Evolutionary conservation across 2,329 filamentous ascomycete genomes (phyloP).

Genomic region (Fusarium secorum): DNA sequence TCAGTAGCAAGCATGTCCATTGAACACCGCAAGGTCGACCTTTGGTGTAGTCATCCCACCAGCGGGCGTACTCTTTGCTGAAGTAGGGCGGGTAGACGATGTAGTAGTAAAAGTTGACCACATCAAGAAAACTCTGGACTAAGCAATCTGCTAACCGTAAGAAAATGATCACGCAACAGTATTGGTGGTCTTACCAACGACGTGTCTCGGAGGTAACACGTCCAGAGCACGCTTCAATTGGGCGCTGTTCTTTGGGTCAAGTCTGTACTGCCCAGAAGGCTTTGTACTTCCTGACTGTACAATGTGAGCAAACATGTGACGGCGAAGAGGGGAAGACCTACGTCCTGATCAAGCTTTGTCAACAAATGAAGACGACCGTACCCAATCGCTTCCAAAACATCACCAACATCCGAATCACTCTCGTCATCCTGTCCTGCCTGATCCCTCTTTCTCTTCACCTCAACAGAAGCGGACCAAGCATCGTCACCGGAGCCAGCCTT

Average conservation of each 20-base stretch:
- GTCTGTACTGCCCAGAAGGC: slow-evolving; percentile 8
- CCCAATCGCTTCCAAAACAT: slow-evolving; percentile 20
- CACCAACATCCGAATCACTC: slow-evolving; percentile 17
- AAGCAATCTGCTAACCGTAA: slow-evolving; percentile 3
- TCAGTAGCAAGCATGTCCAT: slow-evolving; percentile 19
- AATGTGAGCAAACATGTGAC: not conserved
- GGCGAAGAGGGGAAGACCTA: not conserved
- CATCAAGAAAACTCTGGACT: slow-evolving; percentile 15
- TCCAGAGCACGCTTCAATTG: slow-evolving; percentile 7
- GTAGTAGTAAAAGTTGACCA: slow-evolving; percentile 26
- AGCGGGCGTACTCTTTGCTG: slow-evolving; percentile 18
- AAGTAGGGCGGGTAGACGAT: slow-evolving; percentile 20
- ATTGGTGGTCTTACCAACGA: slow-evolving; percentile 1
- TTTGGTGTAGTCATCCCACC: slow-evolving; percentile 24
- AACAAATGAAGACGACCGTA: slow-evolving; percentile 17
- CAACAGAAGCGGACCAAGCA: slow-evolving; percentile 15
- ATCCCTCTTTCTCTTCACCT: slow-evolving; percentile 18
- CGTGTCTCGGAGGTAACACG: slow-evolving; percentile 2
- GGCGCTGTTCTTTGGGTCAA: slow-evolving; percentile 7
- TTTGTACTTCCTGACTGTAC: slow-evolving; percentile 8
- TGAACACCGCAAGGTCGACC: slow-evolving; percentile 8
- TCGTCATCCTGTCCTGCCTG: not conserved
- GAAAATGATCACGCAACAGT: not conserved
- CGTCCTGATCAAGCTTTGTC: slow-evolving; percentile 20
- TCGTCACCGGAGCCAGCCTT: not conserved